phyloP scores from a whole-genome alignment of 495 filamentous ascomycete genomes.

The Antarctomyces pellizariae region DNA sequence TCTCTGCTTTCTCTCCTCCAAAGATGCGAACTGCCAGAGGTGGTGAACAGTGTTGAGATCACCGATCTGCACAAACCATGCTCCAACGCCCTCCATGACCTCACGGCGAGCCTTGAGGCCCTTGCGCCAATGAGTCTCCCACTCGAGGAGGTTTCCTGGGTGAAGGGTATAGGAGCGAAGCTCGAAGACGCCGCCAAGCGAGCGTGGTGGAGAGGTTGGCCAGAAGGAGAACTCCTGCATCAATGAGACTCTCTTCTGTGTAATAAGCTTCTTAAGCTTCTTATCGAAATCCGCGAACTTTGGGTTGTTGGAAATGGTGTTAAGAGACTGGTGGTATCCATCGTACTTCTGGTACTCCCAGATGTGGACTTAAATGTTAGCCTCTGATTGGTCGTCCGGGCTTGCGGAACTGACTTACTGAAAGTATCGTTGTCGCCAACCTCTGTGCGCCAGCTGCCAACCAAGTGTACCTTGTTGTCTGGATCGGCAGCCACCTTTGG shows the following conservation, averaged over 20 bases:
- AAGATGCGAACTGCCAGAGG: conserved; percentile 92
- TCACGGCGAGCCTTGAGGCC: conserved; percentile 74
- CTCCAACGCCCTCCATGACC: conserved; percentile 96
- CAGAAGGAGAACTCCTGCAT: conserved; percentile 99
- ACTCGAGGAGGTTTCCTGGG: conserved; percentile 86
- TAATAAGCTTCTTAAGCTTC: conserved; percentile 61
- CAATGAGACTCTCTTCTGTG: conserved; percentile 60
- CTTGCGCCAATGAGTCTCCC: conserved; percentile 96
- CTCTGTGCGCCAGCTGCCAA: conserved; percentile 96
- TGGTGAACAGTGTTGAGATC: conserved; percentile 96
- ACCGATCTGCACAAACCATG: conserved; percentile 97
- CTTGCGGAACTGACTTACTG: conserved; percentile 30
- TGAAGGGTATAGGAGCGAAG: conserved; percentile 91
- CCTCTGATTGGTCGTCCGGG: not conserved
- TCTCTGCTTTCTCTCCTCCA: conserved; percentile 78
- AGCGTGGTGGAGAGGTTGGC: conserved; percentile 79
- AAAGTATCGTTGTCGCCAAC: conserved; percentile 97
- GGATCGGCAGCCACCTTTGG: conserved; percentile 56
- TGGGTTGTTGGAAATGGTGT: conserved; percentile 56
- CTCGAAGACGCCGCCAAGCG: conserved; percentile 84
- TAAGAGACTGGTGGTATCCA: conserved; percentile 79
- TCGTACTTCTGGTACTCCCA: conserved; percentile 98
- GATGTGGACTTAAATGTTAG: conserved; percentile 51
- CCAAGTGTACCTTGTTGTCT: conserved; percentile 82
- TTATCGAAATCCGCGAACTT: conserved; percentile 62